Conservation (phyloP, 2,329 filamentous ascomycete species). For the Lasiodiplodia gonubiensis region DNA sequence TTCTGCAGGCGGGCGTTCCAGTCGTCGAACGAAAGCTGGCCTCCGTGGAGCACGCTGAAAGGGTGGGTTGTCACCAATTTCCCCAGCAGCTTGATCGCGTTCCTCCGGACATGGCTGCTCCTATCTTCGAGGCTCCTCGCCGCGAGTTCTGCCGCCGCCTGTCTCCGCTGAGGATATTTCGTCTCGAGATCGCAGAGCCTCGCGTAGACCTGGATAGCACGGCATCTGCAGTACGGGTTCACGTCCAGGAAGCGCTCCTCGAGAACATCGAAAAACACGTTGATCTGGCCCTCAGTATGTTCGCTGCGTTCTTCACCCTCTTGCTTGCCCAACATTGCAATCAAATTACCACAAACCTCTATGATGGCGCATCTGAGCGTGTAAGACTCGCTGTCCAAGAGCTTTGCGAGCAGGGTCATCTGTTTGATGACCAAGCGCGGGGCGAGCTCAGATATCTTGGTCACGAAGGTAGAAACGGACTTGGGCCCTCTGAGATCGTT, state of each 20-base stretch:
- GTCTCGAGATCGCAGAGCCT: conserved; percentile 93
- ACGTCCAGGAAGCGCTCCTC: conserved; percentile 96
- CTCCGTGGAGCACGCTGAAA: conserved; percentile 89
- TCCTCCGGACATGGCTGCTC: conserved; percentile 94
- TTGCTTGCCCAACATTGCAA: conserved; percentile 86
- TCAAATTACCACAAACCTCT: conserved; percentile 95
- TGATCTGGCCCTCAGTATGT: conserved; percentile 92
- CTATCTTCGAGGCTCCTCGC: conserved; percentile 93
- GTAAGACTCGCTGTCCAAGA: conserved; percentile 96
- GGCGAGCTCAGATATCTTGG: conserved; percentile 89
- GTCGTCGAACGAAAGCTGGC: conserved; percentile 75
- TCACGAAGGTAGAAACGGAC: conserved; percentile 91
- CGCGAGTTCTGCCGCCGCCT: conserved; percentile 85
- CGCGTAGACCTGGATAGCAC: conserved; percentile 90
- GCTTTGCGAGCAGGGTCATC: conserved; percentile 92
- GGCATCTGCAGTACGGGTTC: conserved; percentile 93
- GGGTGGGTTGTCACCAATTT: conserved; percentile 92
- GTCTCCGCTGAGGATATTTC: conserved; percentile 91
- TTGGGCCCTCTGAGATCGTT: conserved; percentile 96
- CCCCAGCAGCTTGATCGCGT: conserved; percentile 90
- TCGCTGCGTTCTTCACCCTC: conserved; percentile 80
- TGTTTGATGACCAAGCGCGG: conserved; percentile 95
- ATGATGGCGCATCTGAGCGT: conserved; percentile 92
- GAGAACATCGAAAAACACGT: conserved; percentile 94
- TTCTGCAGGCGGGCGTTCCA: conserved; percentile 83